Percentiles rank a stretch among this genome's conserved stretches.
These are phyloP conservation scores for Thalassiosira pacifica DNA, from an alignment of 352 stramenopile species.

Conservation along the genomic window DNA sequence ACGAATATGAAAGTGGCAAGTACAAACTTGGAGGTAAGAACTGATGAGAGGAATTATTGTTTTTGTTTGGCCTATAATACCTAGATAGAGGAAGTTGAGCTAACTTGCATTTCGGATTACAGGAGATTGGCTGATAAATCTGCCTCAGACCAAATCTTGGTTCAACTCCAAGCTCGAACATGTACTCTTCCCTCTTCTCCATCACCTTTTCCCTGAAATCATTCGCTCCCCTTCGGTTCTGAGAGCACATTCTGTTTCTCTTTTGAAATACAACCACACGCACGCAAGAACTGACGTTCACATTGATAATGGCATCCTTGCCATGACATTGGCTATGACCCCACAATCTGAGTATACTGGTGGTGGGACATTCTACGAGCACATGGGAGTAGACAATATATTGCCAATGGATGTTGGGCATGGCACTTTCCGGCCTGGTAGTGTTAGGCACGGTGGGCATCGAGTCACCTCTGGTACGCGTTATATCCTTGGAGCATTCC, in stretches of 20 bases:
- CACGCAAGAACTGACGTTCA: constrained; percentile 84
- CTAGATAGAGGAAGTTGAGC: not conserved
- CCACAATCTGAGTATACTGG: constrained; percentile 68
- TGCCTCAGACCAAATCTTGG: constrained; percentile 69
- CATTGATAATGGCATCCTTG: constrained; percentile 83
- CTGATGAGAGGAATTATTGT: not conserved
- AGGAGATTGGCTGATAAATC: constrained; percentile 79
- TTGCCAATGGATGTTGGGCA: constrained; percentile 82
- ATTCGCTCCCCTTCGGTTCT: constrained; percentile 70
- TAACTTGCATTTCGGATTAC: constrained; percentile 7
- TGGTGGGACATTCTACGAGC: constrained; percentile 79
- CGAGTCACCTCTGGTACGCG: constrained; percentile 64
- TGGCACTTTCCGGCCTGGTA: constrained; percentile 76
- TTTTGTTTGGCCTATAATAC: not conserved
- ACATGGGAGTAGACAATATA: constrained; percentile 73
- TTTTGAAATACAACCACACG: constrained; percentile 83
- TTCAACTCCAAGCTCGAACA: constrained; percentile 74
- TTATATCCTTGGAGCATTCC: constrained; percentile 83
- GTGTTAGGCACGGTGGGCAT: constrained; percentile 77
- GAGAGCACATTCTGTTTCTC: constrained; percentile 74
- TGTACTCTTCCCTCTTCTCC: constrained; percentile 71
- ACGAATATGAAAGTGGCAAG: constrained; percentile 79
- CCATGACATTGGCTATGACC: constrained; percentile 80
- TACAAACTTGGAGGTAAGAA: constrained; percentile 71
- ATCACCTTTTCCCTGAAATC: constrained; percentile 78